phyloP scores from a whole-genome alignment of 495 filamentous ascomycete genomes.

The Neurospora sublineolata region DNA sequence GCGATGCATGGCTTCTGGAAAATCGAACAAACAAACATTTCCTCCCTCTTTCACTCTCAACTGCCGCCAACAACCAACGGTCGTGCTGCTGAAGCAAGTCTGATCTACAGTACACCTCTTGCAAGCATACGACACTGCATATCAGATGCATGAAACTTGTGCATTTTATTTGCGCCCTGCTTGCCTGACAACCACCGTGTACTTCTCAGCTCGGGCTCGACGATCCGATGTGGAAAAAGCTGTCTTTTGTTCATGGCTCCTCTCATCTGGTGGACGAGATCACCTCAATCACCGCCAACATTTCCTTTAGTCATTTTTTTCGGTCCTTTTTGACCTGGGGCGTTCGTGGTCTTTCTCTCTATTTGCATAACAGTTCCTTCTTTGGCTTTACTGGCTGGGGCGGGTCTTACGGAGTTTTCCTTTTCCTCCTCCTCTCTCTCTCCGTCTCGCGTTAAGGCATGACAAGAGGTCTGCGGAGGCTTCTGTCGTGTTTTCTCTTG shows the following conservation, averaged over 20 bases:
- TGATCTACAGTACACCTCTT: not conserved
- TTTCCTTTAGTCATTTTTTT: not conserved
- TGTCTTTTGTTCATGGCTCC: not conserved
- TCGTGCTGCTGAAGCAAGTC: not conserved
- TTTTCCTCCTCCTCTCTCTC: not conserved
- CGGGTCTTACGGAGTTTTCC: not conserved
- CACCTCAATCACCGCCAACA: not conserved
- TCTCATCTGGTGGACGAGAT: not conserved
- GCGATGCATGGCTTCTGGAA: not conserved
- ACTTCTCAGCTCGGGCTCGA: not conserved
- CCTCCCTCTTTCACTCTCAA: not conserved
- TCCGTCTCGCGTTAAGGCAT: not conserved
- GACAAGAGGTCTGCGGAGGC: not conserved
- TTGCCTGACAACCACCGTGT: not conserved
- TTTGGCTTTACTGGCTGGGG: not conserved
- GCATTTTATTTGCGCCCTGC: not conserved
- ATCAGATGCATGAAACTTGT: not conserved
- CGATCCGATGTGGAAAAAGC: not conserved
- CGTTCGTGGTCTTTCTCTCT: not conserved
- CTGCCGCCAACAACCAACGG: not conserved
- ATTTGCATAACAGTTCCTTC: not conserved
- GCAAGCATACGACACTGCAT: not conserved
- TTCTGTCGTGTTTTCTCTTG: not conserved
- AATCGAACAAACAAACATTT: not conserved
- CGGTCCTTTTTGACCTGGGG: not conserved